Evolutionary conservation across 2,329 filamentous ascomycete species (phyloP).

Genomic region (Myrmaecium sp.): DNA sequence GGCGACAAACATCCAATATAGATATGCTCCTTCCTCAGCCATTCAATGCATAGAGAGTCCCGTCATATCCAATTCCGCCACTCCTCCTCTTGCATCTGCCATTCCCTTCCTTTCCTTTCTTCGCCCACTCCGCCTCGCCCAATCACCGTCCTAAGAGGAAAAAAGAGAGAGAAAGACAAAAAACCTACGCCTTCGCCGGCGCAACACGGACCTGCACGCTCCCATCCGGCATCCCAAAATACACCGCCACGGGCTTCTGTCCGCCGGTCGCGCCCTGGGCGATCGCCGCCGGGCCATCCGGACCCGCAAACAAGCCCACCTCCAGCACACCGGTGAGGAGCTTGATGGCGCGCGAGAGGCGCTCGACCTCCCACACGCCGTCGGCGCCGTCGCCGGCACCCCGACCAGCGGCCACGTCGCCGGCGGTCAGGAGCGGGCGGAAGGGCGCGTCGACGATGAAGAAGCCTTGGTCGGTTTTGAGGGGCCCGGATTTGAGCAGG

Average conservation of each 20-base stretch:
- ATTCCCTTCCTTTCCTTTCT: too few relatives aligned
- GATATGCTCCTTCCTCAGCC: too few relatives aligned
- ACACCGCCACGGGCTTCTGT: constrained; percentile 83
- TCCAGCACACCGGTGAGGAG: constrained; percentile 75
- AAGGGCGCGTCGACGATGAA: constrained; percentile 91
- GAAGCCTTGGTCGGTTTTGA: constrained; percentile 74
- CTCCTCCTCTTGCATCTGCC: too few relatives aligned
- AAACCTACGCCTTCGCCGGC: constrained; percentile 1
- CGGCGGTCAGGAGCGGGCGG: constrained; percentile 45
- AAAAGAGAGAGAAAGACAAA: too few relatives aligned
- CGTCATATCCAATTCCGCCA: too few relatives aligned
- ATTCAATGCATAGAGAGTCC: too few relatives aligned
- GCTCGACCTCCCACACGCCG: constrained; percentile 65
- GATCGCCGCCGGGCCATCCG: constrained; percentile 54
- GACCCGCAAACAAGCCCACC: constrained; percentile 75
- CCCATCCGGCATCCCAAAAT: constrained; percentile 71
- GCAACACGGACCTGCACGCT: constrained; percentile 20
- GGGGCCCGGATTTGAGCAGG: constrained; percentile 63
- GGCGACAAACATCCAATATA: too few relatives aligned
- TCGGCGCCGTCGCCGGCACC: constrained; percentile 36
- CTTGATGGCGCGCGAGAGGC: constrained; percentile 58
- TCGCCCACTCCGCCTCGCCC: too few relatives aligned
- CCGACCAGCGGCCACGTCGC: constrained; percentile 31
- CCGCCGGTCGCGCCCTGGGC: constrained; percentile 38
- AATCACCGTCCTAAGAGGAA: too few relatives aligned